Evolutionary conservation across 129 eudicot genomes (phyloP), one percentile per base, ranked within the genome.

Genomic region (Lactuca saligna): DNA sequence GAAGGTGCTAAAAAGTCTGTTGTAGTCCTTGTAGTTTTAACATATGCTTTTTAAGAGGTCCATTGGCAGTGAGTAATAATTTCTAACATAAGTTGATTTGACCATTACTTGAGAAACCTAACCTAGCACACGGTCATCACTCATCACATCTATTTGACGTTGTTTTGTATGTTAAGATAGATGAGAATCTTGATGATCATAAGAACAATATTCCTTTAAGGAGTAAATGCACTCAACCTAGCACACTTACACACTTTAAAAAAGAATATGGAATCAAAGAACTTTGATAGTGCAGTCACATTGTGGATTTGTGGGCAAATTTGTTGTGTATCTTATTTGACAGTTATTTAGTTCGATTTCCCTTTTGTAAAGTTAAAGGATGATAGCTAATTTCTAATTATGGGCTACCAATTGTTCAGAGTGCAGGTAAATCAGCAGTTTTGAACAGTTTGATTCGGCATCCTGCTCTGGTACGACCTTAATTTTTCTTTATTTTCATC

Each of bases 361-460:
- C n/a, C 34, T 8, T 29, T 68, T 50, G 58, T 48, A 51, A 55
- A 14, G 31, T 44, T 63, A 12, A 31, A 13, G 51, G 25, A 65
- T 67, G 42, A 29, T 66, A 63, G 11, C 20, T 61, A 8, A 20
- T 69, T 39, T 75, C 55, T 71, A 66, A 75, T 68, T 49, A 37
- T 67, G 77, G 54, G 58, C 14, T 56, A 17, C 25, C 59, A 58
- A 56, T 75, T 81, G 35, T 61, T 49, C 85, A 93, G 99, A 90
- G 97, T 83, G 93, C 99, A 56, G 99, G 99, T 57, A 93, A 93
- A 80, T 93, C 99, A 61, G 99, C 99, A 55, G 99, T 93, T 37
- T 80, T 93, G 85, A 93, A 93, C 85, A 93, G 99, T 76, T 78
- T 93, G 74, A 93, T 93, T 25, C 97, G 99, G 17, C 99, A 93